phyloP scores from a whole-genome alignment of 2,329 filamentous ascomycete genomes.

The Graphiopsis chlorocephala region DNA sequence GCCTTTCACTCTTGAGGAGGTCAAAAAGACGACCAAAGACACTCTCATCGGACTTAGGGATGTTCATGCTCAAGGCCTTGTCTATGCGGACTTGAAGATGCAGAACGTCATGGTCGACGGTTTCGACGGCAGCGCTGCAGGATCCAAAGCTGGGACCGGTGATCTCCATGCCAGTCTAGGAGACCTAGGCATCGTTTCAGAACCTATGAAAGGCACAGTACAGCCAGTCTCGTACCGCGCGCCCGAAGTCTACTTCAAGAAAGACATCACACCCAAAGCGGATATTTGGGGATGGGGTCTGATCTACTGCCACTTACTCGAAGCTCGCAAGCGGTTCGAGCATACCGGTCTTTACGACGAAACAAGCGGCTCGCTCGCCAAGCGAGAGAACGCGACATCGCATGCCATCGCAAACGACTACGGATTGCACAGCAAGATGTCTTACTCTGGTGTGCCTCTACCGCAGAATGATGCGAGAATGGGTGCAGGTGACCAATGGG shows the following conservation, averaged over 20 bases:
- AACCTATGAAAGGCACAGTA: slow-evolving; percentile 25
- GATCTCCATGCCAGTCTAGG: slow-evolving; percentile 28
- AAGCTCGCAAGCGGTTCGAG: slow-evolving; percentile 26
- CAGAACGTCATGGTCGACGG: slow-evolving; percentile 31
- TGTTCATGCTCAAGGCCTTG: slow-evolving; percentile 28
- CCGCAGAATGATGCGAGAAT: slow-evolving; percentile 20
- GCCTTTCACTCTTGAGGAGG: slow-evolving; percentile 27
- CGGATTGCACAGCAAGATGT: slow-evolving; percentile 24
- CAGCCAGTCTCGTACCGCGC: slow-evolving; percentile 31
- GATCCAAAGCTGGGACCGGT: slow-evolving; percentile 4
- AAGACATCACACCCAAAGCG: slow-evolving; percentile 25
- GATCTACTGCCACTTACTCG: slow-evolving; percentile 30
- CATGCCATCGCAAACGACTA: slow-evolving; percentile 28
- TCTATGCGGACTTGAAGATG: slow-evolving; percentile 32
- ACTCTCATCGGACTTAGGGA: slow-evolving; percentile 26
- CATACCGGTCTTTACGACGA: slow-evolving; percentile 30
- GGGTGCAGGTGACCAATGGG: slow-evolving; percentile 25
- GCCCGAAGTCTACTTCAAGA: slow-evolving; percentile 31
- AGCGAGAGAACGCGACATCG: slow-evolving; percentile 23
- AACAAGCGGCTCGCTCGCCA: slow-evolving; percentile 16
- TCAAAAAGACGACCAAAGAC: slow-evolving; percentile 23
- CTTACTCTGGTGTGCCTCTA: slow-evolving; percentile 24
- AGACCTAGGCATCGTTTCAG: slow-evolving; percentile 30
- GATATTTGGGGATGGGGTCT: slow-evolving; percentile 32
- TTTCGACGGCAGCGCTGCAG: slow-evolving; percentile 20